These are phyloP conservation scores for Wickerhamiella spandovensis DNA, from an alignment of 805 yeast genomes.

Conservation along the genomic window DNA sequence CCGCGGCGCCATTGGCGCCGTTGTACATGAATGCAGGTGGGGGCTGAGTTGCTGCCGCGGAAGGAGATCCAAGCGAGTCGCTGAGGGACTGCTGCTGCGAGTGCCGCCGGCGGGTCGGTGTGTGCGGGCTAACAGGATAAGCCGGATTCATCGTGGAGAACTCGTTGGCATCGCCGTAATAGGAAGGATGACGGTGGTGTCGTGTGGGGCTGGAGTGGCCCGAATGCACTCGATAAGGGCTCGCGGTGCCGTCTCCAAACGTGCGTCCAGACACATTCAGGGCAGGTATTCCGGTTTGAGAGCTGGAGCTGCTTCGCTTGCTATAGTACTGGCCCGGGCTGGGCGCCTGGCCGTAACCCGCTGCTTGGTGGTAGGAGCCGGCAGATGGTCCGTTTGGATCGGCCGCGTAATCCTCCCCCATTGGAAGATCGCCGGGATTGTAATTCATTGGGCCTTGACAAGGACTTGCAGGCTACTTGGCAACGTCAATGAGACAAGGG, in stretches of 20 bases:
- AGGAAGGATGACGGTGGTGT: constrained; percentile 2
- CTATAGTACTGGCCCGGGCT: neutral
- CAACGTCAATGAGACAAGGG: neutral
- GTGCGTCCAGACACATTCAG: neutral
- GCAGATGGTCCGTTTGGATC: neutral
- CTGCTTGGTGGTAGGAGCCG: neutral
- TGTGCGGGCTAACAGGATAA: constrained; percentile 1
- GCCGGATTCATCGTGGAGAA: neutral
- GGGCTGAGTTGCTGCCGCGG: neutral
- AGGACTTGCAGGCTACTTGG: neutral
- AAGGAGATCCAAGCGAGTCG: neutral
- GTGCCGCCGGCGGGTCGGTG: neutral
- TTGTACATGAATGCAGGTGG: neutral
- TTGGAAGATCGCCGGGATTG: neutral
- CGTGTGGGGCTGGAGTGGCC: constrained; percentile 3
- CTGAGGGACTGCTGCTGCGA: constrained; percentile 5
- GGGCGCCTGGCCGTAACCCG: neutral
- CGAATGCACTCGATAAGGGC: neutral
- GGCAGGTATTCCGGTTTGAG: neutral
- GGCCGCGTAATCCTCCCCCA: neutral
- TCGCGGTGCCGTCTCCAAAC: neutral
- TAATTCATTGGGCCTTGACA: neutral
- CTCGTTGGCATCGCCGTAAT: constrained; percentile 1
- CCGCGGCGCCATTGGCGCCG: neutral
- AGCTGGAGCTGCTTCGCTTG: neutral